phyloP scores from a whole-genome alignment of 306 rosid species.

The Fagus sylvatica region DNA sequence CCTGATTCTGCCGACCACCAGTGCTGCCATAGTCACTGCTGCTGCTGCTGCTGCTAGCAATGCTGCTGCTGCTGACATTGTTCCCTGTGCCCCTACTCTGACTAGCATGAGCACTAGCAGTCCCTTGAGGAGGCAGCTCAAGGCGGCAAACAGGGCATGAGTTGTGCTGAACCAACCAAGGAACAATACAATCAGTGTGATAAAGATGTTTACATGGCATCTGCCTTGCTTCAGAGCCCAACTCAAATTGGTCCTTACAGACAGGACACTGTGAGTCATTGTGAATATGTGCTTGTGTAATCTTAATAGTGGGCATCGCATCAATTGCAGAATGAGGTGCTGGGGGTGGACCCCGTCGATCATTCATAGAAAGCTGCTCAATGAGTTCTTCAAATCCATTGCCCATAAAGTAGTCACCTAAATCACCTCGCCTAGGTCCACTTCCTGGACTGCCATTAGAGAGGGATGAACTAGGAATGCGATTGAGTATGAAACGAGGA shows the following conservation, averaged over 20 bases:
- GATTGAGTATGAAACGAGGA: slow-evolving; percentile 54
- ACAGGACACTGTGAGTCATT: slow-evolving; percentile 72
- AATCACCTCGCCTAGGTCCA: slow-evolving; percentile 45
- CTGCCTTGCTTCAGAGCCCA: slow-evolving; percentile 67
- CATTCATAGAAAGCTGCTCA: slow-evolving; percentile 62
- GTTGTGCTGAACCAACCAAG: slow-evolving; percentile 80
- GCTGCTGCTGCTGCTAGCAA: slow-evolving; percentile 3
- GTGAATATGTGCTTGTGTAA: slow-evolving; percentile 58
- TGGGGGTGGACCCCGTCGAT: slow-evolving; percentile 67
- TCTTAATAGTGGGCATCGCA: slow-evolving; percentile 73
- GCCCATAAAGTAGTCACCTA: slow-evolving; percentile 50
- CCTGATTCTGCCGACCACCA: slow-evolving; percentile 36
- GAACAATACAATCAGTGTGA: slow-evolving; percentile 78
- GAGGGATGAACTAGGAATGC: slow-evolving; percentile 45
- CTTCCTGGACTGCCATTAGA: slow-evolving; percentile 43
- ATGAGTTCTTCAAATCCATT: slow-evolving; percentile 60
- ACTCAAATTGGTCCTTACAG: slow-evolving; percentile 67
- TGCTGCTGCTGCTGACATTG: slow-evolving; percentile 15
- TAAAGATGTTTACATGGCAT: slow-evolving; percentile 88
- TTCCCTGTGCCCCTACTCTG: slow-evolving; percentile 38
- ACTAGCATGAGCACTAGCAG: slow-evolving; percentile 23
- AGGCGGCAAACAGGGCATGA: slow-evolving; percentile 86
- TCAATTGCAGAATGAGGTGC: slow-evolving; percentile 63
- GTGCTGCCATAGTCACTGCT: slow-evolving; percentile 29
- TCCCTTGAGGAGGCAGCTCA: slow-evolving; percentile 67